A percentile compares a stretch with the other conserved stretches of the same genome.
phyloP scores from a whole-genome alignment of 345 rosid genomes.

The Excoecaria agallocha region DNA sequence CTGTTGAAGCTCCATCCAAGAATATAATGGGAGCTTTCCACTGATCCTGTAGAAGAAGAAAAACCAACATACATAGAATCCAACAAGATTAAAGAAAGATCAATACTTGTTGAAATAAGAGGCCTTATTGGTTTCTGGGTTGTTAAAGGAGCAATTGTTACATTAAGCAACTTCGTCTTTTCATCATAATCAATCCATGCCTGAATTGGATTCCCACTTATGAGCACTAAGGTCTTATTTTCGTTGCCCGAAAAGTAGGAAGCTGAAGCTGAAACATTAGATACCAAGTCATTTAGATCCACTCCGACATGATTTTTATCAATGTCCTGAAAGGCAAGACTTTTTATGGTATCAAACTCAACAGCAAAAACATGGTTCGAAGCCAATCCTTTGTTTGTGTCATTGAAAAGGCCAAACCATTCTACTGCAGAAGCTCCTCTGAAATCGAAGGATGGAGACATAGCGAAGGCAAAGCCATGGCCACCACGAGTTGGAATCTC shows the following conservation, averaged over 20 bases:
- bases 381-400: background rate
- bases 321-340: conserved; percentile 35
- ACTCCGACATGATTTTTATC: conserved; percentile 58
- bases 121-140: conserved; percentile 38
- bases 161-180: conserved; percentile 26
- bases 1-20: conserved; percentile 69
- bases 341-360: conserved; percentile 49
- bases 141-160: conserved; percentile 45
- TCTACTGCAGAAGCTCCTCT: background rate
- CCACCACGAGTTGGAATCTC: background rate
- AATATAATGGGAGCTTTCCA: conserved; percentile 42
- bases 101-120: conserved; percentile 41
- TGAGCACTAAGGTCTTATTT: conserved; percentile 17
- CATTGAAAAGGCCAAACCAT: background rate
- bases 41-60: conserved; percentile 57
- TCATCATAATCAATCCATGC: conserved; percentile 56
- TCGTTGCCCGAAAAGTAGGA: conserved; percentile 32
- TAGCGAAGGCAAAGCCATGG: background rate
- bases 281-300: conserved; percentile 42
- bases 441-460: background rate
- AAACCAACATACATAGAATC: conserved; percentile 60
- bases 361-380: conserved; percentile 46
- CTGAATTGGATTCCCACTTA: conserved; percentile 38
- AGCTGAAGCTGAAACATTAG: conserved; percentile 33
- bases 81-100: conserved; percentile 41